Evolutionary conservation across 2,329 filamentous ascomycete genomes (phyloP).

Genomic region (Hymenoscyphus occultus): DNA sequence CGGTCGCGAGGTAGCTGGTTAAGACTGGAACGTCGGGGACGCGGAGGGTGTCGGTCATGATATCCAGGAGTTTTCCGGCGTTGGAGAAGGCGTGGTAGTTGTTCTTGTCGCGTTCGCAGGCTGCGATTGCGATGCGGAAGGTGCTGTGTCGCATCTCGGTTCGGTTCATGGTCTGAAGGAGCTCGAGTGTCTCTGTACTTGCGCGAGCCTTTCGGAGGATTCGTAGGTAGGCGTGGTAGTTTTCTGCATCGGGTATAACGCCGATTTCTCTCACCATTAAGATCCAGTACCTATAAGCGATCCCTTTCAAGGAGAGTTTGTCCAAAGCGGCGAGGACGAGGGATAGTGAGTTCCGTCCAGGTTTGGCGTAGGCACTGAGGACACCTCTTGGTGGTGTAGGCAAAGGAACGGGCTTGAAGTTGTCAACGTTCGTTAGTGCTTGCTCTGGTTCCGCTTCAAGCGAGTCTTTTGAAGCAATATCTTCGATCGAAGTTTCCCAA

Average conservation of each 20-base stretch:
- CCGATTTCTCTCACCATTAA: constrained; percentile 58
- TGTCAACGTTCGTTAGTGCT: not conserved
- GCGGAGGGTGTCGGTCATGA: constrained; percentile 51
- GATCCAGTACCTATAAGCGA: constrained; percentile 77
- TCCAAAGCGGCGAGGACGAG: constrained; percentile 64
- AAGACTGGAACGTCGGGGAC: constrained; percentile 51
- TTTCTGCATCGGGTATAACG: constrained; percentile 69
- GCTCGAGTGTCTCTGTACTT: constrained; percentile 56
- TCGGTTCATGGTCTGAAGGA: constrained; percentile 55
- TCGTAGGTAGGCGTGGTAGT: constrained; percentile 66
- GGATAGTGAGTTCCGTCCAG: constrained; percentile 60
- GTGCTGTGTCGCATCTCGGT: constrained; percentile 47
- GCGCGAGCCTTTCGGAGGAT: constrained; percentile 64
- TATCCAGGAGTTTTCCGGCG: constrained; percentile 61
- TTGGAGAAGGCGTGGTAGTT: constrained; percentile 67
- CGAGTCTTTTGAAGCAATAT: not conserved
- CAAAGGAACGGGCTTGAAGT: constrained; percentile 12
- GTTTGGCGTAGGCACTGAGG: constrained; percentile 40
- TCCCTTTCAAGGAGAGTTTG: constrained; percentile 55
- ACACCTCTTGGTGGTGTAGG: constrained; percentile 21
- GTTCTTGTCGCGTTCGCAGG: constrained; percentile 72
- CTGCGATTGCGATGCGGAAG: constrained; percentile 70
- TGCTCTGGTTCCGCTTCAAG: not conserved
- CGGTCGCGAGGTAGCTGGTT: constrained; percentile 54
- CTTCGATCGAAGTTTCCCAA: not conserved